Evolutionary conservation across 495 filamentous ascomycete species (phyloP), one percentile per base, ranked within the genome.

Genomic region (Penicillium tannophilum): DNA sequence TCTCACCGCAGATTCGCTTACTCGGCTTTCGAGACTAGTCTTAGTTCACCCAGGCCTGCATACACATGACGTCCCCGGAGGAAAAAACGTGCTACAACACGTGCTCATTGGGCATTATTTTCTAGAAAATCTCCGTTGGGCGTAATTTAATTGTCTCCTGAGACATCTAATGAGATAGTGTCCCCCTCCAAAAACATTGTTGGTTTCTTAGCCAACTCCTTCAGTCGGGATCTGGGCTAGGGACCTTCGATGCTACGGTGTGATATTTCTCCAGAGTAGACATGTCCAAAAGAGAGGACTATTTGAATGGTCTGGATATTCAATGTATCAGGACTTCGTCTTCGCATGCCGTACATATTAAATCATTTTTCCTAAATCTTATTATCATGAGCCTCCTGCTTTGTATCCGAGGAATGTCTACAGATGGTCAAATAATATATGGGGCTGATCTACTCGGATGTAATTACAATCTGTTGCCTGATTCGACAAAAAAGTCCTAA

Each of bases 381-480:
- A 35, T 11, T 35, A 35, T 7, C 10, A 35, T 9, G 31, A 35
- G 9, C 4, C 31, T 35, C 9, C 31, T 35, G 10, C 31, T 35
- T 35, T 3, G 7, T 35, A 35, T 11, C 11, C 6, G 36, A 41
- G 12, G n/a, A 16, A 11, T 14, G 11, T n/a, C 36, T 2, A 41
- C n/a, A 14, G 12, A 14, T 41, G 36, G 36, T 41, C 36, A 41
- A 41, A 41, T 41, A 41, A n/a, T 41, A 41, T 41, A 41, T 41
- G 36, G 9, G 36, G n/a, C 36, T 41, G 16, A 42, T 54, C 11
- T 42, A 8, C 5, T 24, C 30, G 14, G 30, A 20, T 10, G 33
- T 20, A 35, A 39, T 35, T 42, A 30, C n/a, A 54, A 48, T 26
- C 28, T 28, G 33, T 39, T 54, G n/a, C 51, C 51, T 54, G 19